These are phyloP conservation scores for Cyclocybe cylindracea DNA, from an alignment of 768 basidiomycete species.

Conservation along the genomic window DNA sequence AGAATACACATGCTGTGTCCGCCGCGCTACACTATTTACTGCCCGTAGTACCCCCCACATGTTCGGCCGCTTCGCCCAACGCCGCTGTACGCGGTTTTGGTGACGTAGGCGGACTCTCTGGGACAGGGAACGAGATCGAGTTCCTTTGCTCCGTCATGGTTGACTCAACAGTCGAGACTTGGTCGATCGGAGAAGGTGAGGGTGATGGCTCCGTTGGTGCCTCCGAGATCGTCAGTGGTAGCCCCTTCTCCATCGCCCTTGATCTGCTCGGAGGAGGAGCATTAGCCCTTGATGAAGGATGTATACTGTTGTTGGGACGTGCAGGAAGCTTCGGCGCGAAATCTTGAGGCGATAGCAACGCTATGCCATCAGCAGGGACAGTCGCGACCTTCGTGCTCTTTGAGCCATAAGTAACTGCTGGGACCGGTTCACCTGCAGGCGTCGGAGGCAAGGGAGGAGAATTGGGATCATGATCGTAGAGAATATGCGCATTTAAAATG, in stretches of 20 bases:
- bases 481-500: slow-evolving; percentile 63
- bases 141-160: slow-evolving; percentile 11
- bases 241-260: slow-evolving; percentile 25
- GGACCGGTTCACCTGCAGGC: slow-evolving; percentile 62
- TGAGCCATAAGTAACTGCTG: slow-evolving; percentile 66
- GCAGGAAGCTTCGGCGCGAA: slow-evolving; percentile 72
- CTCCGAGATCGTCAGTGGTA: slow-evolving; percentile 21
- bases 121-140: slow-evolving; percentile 20
- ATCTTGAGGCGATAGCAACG: slow-evolving; percentile 50
- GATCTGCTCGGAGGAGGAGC: slow-evolving; percentile 49
- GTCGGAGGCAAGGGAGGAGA: slow-evolving; percentile 78
- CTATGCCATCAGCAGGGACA: slow-evolving; percentile 36
- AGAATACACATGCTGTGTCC: too few species aligned
- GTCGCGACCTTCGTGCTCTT: slow-evolving; percentile 66
- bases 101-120: slow-evolving; percentile 11
- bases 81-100: background rate
- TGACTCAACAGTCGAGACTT: slow-evolving; percentile 8
- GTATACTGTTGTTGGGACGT: slow-evolving; percentile 73
- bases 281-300: slow-evolving; percentile 67
- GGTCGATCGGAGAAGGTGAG: slow-evolving; percentile 23
- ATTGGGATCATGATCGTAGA: slow-evolving; percentile 63
- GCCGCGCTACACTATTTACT: too few species aligned
- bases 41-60: background rate
- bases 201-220: slow-evolving; percentile 20
- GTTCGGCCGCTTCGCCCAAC: background rate